Evolutionary conservation across 192 early-diverging fungal genomes (phyloP).

Genomic region (Neocallimastix lanati): DNA sequence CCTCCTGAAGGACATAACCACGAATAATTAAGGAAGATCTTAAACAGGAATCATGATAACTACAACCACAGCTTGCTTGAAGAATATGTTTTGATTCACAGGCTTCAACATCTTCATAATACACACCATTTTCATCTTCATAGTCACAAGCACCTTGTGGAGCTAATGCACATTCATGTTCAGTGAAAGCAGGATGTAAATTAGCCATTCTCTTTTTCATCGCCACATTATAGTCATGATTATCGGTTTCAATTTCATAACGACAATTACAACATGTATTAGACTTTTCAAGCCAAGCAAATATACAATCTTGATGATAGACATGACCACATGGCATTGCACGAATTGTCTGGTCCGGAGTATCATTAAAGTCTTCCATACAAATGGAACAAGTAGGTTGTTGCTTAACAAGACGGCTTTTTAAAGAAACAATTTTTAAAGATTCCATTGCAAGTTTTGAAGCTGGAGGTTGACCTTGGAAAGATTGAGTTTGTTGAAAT

Average conservation of each 20-base stretch:
- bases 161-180: background rate
- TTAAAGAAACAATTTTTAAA: background rate
- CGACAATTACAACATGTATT: conserved; percentile 17
- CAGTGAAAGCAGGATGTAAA: background rate
- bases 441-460: conserved; percentile 6
- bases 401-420: background rate
- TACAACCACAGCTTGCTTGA: background rate
- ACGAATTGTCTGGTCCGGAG: background rate
- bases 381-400: conserved; percentile 5
- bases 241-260: conserved; percentile 14
- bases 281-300: conserved; percentile 8
- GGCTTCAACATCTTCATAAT: background rate
- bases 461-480: conserved; percentile 12
- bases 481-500: background rate
- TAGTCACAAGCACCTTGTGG: background rate
- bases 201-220: conserved; percentile 7
- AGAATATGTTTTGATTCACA: background rate
- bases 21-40: background rate
- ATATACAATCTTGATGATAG: conserved; percentile 12
- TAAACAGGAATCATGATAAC: background rate
- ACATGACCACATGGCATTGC: conserved; percentile 16
- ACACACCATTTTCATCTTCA: background rate
- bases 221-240: conserved; percentile 10
- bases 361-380: conserved; percentile 4
- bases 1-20: background rate